Percentiles rank a stretch among this genome's conserved stretches.
These are phyloP conservation scores for Penicillium janthinellum DNA, from an alignment of 2,329 filamentous ascomycete genomes.

Conservation along the genomic window DNA sequence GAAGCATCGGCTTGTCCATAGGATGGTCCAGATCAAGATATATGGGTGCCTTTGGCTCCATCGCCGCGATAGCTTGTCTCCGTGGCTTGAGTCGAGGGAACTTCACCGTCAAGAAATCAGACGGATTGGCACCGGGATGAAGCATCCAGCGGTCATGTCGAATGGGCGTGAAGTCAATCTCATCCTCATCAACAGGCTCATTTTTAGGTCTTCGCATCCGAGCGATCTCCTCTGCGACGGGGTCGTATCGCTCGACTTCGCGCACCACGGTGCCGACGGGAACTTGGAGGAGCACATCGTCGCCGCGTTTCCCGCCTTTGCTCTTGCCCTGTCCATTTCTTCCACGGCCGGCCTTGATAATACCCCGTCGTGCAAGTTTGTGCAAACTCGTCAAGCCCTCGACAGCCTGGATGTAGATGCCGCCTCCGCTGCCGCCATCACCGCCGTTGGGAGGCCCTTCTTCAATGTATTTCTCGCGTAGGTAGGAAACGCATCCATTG, in stretches of 20 bases:
- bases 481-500: conserved; percentile 90
- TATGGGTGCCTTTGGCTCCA: conserved; percentile 74
- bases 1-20: conserved; percentile 79
- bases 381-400: conserved; percentile 90
- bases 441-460: conserved; percentile 93
- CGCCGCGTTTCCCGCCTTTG: conserved; percentile 71
- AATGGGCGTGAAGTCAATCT: conserved; percentile 43
- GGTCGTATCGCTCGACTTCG: conserved; percentile 78
- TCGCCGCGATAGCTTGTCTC: conserved; percentile 59
- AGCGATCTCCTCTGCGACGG: conserved; percentile 67
- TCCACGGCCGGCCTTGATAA: conserved; percentile 53
- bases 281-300: conserved; percentile 85
- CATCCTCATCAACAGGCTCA: conserved; percentile 13
- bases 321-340: conserved; percentile 52
- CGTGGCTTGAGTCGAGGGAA: conserved; percentile 61
- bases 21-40: conserved; percentile 72
- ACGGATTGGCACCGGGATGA: conserved; percentile 76
- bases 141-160: conserved; percentile 77
- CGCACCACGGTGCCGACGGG: conserved; percentile 89
- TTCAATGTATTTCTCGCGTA: conserved; percentile 84
- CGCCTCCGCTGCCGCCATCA: conserved; percentile 88
- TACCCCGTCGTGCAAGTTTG: conserved; percentile 77
- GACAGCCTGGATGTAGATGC: conserved; percentile 90
- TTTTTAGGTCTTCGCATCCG: conserved; percentile 14
- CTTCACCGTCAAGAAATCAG: conserved; percentile 63